Evolutionary conservation across 345 rosid species (phyloP), one percentile per base, ranked within the genome.

Genomic region (Citrus inodora): DNA sequence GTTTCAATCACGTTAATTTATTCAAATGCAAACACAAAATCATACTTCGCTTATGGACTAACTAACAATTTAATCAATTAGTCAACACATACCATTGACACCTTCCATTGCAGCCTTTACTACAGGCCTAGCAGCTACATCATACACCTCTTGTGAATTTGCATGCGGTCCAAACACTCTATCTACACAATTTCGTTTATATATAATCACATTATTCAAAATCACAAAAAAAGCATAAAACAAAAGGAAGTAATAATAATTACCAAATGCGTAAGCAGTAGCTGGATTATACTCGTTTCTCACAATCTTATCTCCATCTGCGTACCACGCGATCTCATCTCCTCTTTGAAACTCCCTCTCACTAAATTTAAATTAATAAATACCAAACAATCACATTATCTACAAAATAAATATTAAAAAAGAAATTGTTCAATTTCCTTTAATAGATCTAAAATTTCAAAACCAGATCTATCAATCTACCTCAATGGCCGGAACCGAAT

Each of bases 71-170:
- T 17, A 71, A 73, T 40, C 40, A 51, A 48, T 71, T 62, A 62
- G 21, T 24, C 21, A 76, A 65, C 17, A 59, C 88, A 77, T 88
- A 97, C 99, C 99, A 77, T 97, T 97, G 21, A 97, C 89, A 82
- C 99, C 99, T 85, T 97, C 99, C 99, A 97, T 97, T 24, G 99
- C 99, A 77, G 97, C 90, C 87, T 91, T 93, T 55, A 97, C 98
- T 16, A 97, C 98, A 17, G 99, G 98, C 74, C 91, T 94, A 14
- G 96, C 99, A 65, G 98, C 98, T 74, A 94, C 88, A 77, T 93
- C 98, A 87, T 97, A 97, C 9, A 94, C 99, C 38, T 92, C 98
- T 27, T 86, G 86, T 48, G 99, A 87, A 72, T 75, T 67, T 4
- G 98, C 86, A 80, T 90, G 96, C 0, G 92, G 93, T 86, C 97